Evolutionary conservation across 2,329 filamentous ascomycete genomes (phyloP).

Genomic region (Pseudogymnoascus sp.): DNA sequence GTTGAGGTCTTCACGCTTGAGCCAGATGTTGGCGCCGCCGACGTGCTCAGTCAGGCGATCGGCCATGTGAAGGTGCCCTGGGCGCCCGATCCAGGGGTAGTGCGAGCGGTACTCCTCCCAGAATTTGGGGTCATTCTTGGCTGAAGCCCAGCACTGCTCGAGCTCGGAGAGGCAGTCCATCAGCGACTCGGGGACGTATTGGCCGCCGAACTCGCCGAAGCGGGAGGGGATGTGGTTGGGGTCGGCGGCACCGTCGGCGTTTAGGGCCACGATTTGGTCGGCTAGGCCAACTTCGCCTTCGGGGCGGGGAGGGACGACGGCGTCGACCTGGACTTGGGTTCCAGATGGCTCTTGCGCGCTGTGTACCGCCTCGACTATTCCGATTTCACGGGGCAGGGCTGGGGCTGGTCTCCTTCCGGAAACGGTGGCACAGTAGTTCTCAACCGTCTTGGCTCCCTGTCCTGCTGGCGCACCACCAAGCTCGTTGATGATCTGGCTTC

Average conservation of each 20-base stretch:
- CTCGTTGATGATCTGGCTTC: conserved; percentile 85
- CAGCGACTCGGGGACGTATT: conserved; percentile 93
- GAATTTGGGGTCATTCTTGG: conserved; percentile 80
- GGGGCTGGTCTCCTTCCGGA: conserved; percentile 45
- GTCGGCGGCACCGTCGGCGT: conserved; percentile 39
- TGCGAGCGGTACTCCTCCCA: conserved; percentile 96
- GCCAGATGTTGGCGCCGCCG: conserved; percentile 90
- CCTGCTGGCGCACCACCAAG: conserved; percentile 61
- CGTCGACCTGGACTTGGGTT: conserved; percentile 56
- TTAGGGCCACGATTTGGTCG: conserved; percentile 62
- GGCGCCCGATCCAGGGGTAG: conserved; percentile 95
- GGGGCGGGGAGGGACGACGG: conserved; percentile 43
- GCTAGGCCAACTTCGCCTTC: conserved; percentile 28
- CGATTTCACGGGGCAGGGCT: conserved; percentile 52
- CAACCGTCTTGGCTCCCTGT: conserved; percentile 61
- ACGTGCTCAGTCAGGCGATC: conserved; percentile 81
- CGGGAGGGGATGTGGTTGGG: conserved; percentile 63
- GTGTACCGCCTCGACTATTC: conserved; percentile 59
- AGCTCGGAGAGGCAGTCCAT: conserved; percentile 94
- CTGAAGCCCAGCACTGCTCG: conserved; percentile 81
- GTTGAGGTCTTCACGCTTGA: conserved; percentile 96
- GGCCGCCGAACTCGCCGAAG: conserved; percentile 93
- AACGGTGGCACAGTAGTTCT: conserved; percentile 77
- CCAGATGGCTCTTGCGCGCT: conserved; percentile 51
- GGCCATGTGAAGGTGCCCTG: conserved; percentile 83